Conservation (phyloP, 2,329 filamentous ascomycete genomes). For the Pseudocercospora fijiensis region DNA sequence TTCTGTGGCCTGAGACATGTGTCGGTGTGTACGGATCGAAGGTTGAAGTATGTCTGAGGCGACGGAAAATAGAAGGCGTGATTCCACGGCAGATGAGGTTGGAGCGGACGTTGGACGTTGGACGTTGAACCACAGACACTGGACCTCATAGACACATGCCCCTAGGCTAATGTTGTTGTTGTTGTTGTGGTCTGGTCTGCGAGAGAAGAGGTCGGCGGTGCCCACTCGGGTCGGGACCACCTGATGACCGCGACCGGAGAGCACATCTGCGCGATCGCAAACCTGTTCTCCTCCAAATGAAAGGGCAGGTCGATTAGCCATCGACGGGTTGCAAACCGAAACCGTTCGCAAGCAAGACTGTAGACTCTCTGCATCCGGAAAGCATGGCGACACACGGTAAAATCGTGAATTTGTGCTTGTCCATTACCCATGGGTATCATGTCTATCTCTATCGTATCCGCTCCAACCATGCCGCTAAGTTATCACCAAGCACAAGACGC, state of each 20-base stretch:
- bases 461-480: slow-evolving; percentile 13
- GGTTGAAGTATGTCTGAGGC: background rate
- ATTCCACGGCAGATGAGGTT: slow-evolving; percentile 1
- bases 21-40: background rate
- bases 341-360: background rate
- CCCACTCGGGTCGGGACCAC: background rate
- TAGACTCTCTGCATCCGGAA: background rate
- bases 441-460: slow-evolving; percentile 11
- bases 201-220: background rate
- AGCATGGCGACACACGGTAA: background rate
- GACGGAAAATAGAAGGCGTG: slow-evolving; percentile 7
- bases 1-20: background rate
- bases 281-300: background rate
- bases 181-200: background rate
- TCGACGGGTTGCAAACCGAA: background rate
- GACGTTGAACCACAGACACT: background rate
- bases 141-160: background rate
- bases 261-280: background rate
- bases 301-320: background rate
- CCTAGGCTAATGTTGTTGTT: no score
- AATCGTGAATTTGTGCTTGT: background rate
- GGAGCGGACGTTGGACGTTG: slow-evolving; percentile 7
- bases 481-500: background rate
- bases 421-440: background rate
- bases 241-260: no score